These are phyloP conservation scores for Sporothrix dimorphospora DNA, from an alignment of 2,329 filamentous ascomycete genomes.

Conservation along the genomic window DNA sequence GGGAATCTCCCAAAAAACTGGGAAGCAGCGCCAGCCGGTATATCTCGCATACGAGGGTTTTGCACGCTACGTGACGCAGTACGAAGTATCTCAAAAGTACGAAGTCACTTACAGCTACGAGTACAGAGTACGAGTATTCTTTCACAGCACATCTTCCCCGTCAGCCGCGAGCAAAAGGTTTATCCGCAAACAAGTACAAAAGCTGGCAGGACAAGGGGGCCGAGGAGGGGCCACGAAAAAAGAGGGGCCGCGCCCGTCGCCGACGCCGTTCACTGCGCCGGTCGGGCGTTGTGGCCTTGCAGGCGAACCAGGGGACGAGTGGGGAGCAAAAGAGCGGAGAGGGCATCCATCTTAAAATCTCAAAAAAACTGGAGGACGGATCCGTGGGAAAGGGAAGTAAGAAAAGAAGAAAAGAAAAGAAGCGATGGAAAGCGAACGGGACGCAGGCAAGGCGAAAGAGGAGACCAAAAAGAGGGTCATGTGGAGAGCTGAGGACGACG, in stretches of 20 bases:
- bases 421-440: constrained; percentile 2
- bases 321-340: background rate
- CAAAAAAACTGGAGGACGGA: background rate
- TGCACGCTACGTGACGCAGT: too few species aligned
- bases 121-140: too few species aligned
- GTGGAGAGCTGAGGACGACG: background rate
- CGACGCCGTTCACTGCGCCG: constrained; percentile 15
- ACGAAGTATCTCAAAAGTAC: too few species aligned
- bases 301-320: too few species aligned
- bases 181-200: background rate
- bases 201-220: too few species aligned
- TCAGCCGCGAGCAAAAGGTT: background rate
- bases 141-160: background rate
- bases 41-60: background rate
- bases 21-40: background rate
- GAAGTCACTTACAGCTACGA: too few species aligned
- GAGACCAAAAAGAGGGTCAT: constrained; percentile 13
- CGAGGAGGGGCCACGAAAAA: background rate
- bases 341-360: too few species aligned
- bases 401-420: background rate
- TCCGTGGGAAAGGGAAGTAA: background rate
- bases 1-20: background rate
- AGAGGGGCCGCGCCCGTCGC: constrained; percentile 3
- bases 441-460: background rate
- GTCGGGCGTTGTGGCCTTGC: background rate